phyloP scores from a whole-genome alignment of 2,329 filamentous ascomycete species.

The Xylaria polymorpha region DNA sequence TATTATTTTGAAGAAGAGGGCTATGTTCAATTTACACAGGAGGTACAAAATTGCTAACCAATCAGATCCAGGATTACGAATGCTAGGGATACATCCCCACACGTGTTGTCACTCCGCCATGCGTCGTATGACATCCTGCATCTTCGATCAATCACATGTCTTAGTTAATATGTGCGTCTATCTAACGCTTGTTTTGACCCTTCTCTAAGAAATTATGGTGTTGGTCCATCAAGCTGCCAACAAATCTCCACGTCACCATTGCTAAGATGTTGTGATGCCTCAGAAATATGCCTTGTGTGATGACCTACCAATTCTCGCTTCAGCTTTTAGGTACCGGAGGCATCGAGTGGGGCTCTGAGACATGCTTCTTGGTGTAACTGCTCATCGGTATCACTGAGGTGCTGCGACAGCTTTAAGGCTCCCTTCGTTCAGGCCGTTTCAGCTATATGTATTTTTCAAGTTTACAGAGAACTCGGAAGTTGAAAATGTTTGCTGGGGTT shows the following conservation, averaged over 20 bases:
- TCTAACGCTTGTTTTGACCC: too few species aligned
- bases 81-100: neutral
- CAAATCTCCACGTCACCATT: neutral
- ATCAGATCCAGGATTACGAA: neutral
- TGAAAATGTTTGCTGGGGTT: neutral
- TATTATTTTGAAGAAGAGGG: neutral
- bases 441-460: neutral
- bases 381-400: neutral
- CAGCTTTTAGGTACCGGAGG: neutral
- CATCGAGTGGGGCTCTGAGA: neutral
- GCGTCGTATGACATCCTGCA: neutral
- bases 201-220: neutral
- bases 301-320: neutral
- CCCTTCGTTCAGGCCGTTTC: neutral
- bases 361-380: neutral
- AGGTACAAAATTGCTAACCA: neutral
- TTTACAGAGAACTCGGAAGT: too few species aligned
- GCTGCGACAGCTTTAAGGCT: neutral
- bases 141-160: conserved; percentile 1
- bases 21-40: neutral
- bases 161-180: neutral
- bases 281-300: neutral
- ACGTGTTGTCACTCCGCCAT: neutral
- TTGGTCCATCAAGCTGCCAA: neutral
- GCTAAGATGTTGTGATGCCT: neutral